Percentiles rank a stretch among this genome's conserved stretches.
Evolutionary conservation across 495 filamentous ascomycete genomes (phyloP).

Genomic region (Ramalina peruviana): DNA sequence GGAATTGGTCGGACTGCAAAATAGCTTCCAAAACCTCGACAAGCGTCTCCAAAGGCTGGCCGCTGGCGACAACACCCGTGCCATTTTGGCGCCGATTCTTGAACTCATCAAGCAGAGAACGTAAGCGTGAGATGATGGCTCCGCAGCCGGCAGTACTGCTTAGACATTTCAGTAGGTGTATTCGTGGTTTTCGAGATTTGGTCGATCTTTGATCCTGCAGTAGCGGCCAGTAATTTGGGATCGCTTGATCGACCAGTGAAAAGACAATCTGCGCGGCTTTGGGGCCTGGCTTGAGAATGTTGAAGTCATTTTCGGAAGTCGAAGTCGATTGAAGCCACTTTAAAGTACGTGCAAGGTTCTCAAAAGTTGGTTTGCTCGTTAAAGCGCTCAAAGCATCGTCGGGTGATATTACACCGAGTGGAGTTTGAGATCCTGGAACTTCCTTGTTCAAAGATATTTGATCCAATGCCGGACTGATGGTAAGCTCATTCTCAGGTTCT

Average conservation of each 20-base stretch:
- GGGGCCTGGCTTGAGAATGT: constrained; percentile 49
- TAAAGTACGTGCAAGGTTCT: constrained; percentile 39
- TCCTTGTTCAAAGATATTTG: too few species aligned
- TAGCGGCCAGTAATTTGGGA: constrained; percentile 66
- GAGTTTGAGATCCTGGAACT: too few species aligned
- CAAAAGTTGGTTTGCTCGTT: constrained; percentile 47
- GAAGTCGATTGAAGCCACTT: constrained; percentile 35
- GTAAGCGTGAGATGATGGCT: constrained; percentile 48
- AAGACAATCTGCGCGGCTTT: constrained; percentile 56
- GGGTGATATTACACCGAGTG: constrained; percentile 10
- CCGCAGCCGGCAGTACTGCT: constrained; percentile 60
- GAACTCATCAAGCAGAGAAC: constrained; percentile 32
- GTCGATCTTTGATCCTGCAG: constrained; percentile 25
- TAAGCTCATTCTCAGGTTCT: too few species aligned
- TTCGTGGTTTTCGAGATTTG: constrained; percentile 22
- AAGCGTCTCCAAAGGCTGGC: constrained; percentile 17
- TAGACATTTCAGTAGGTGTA: constrained; percentile 49
- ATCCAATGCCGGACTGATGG: too few species aligned
- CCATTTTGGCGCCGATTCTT: constrained; percentile 12
- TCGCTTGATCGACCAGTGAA: constrained; percentile 49
- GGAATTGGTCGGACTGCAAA: constrained; percentile 39
- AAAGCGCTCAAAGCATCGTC: constrained; percentile 49
- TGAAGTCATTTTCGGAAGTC: constrained; percentile 28
- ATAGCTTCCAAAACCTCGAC: constrained; percentile 37
- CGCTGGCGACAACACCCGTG: neutral